phyloP scores from a whole-genome alignment of 345 rosid genomes.

The Aethionema arabicum region DNA sequence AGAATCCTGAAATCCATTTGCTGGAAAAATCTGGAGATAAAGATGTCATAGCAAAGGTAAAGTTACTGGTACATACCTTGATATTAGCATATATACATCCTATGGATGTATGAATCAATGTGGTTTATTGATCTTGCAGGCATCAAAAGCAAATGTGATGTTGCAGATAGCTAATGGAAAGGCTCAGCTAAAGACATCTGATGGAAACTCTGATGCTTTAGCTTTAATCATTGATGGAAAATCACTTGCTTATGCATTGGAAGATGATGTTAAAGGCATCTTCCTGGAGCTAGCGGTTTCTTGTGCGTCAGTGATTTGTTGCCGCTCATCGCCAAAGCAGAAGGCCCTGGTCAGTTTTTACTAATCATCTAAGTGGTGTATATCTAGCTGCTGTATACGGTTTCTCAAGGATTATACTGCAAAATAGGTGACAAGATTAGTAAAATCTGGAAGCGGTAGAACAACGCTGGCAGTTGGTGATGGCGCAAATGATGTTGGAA shows the following conservation, averaged over 20 bases:
- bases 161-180: slow-evolving; percentile 66
- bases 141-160: slow-evolving; percentile 63
- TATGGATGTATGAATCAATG: background rate
- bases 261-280: slow-evolving; percentile 58
- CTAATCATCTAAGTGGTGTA: background rate
- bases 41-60: slow-evolving; percentile 59
- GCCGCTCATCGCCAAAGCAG: slow-evolving; percentile 96
- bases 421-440: slow-evolving; percentile 83
- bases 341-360: slow-evolving; percentile 72
- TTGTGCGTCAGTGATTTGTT: slow-evolving; percentile 95
- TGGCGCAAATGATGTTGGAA: slow-evolving; percentile 98
- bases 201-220: slow-evolving; percentile 58
- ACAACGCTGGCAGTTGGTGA: slow-evolving; percentile 92
- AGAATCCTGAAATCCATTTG: slow-evolving; percentile 58
- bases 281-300: slow-evolving; percentile 77
- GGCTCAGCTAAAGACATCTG: slow-evolving; percentile 47
- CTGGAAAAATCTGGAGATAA: slow-evolving; percentile 75
- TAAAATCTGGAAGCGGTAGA: slow-evolving; percentile 74
- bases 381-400: background rate
- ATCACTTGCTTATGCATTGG: slow-evolving; percentile 87
- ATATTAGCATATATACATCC: background rate
- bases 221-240: slow-evolving; percentile 94
- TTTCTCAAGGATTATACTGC: slow-evolving; percentile 24
- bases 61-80: slow-evolving; percentile 6
- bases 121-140: slow-evolving; percentile 43